A percentile compares a stretch with the other conserved stretches of the same genome.
Conservation (phyloP, 495 filamentous ascomycete genomes). For the Copromyces sp. region DNA sequence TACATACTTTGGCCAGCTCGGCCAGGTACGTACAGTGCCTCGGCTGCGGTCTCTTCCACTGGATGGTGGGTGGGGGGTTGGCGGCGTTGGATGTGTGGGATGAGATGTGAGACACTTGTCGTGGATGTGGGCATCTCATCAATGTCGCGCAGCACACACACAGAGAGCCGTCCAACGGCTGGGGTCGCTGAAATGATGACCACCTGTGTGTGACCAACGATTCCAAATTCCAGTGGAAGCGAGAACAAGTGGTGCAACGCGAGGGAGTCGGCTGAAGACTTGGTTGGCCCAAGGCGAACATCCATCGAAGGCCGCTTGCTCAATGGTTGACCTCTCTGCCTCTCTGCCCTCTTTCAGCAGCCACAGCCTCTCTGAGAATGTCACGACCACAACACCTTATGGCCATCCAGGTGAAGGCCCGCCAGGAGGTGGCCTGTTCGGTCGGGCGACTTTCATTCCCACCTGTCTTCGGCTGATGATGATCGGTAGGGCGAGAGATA, state of each 20-base stretch:
- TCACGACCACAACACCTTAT: not conserved
- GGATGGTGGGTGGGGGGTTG: not conserved
- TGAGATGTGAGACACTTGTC: not conserved
- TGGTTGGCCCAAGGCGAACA: not conserved
- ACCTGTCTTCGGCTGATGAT: not conserved
- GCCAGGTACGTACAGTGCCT: not conserved
- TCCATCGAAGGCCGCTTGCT: not conserved
- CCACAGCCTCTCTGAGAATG: not conserved
- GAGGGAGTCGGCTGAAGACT: not conserved
- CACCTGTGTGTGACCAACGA: not conserved
- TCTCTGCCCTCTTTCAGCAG: not conserved
- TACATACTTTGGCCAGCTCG: not conserved
- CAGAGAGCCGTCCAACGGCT: not conserved
- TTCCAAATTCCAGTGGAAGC: not conserved
- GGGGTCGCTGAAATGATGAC: not conserved
- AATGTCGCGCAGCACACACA: not conserved
- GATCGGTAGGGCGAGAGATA: not conserved
- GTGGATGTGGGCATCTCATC: not conserved
- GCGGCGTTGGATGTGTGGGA: not conserved
- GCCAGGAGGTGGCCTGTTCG: not conserved
- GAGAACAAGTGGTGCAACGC: not conserved
- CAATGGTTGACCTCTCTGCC: not conserved
- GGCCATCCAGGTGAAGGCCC: not conserved
- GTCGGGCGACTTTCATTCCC: not conserved
- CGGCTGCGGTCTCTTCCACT: not conserved